A percentile compares a stretch with the other conserved stretches of the same genome.
These are phyloP conservation scores for Singerocomus rubriflavus DNA, from an alignment of 1,284 basidiomycete species.

Conservation along the genomic window DNA sequence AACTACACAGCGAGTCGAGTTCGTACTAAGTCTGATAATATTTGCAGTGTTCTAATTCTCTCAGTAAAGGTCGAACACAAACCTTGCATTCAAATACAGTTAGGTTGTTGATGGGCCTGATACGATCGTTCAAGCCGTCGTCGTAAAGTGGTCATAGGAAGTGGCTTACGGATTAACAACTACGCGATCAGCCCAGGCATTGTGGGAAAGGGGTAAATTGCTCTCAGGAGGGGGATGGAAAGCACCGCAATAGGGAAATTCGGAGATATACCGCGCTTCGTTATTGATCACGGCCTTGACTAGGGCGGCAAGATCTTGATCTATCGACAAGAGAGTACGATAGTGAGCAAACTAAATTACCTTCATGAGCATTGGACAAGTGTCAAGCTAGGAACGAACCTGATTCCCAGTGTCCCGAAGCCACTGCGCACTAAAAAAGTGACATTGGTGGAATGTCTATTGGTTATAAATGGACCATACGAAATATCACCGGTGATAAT, in stretches of 20 bases:
- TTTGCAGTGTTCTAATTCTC: not conserved
- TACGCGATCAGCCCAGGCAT: conserved; percentile 64
- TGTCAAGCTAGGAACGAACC: conserved; percentile 33
- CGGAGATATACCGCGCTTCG: conserved; percentile 68
- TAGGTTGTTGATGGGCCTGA: conserved; percentile 61
- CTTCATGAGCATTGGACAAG: conserved; percentile 4
- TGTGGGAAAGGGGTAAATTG: conserved; percentile 56
- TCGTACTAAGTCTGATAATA: conserved; percentile 51
- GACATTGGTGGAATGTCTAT: conserved; percentile 5
- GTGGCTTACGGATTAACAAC: conserved; percentile 63
- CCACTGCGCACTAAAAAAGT: conserved; percentile 55
- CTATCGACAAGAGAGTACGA: conserved; percentile 51
- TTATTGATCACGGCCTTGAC: conserved; percentile 76
- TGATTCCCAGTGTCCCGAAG: conserved; percentile 76
- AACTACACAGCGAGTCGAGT: conserved; percentile 71
- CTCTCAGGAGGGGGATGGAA: conserved; percentile 77
- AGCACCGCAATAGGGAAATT: conserved; percentile 72
- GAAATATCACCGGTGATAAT: conserved; percentile 77
- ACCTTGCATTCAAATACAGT: conserved; percentile 81
- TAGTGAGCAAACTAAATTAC: conserved; percentile 62
- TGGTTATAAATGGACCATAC: conserved; percentile 43
- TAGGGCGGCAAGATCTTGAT: conserved; percentile 56
- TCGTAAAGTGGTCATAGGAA: not conserved
- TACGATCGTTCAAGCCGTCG: not conserved
- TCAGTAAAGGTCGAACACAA: not conserved